phyloP scores from a whole-genome alignment of 139 green algal species.

The Dunaliella sp. region DNA sequence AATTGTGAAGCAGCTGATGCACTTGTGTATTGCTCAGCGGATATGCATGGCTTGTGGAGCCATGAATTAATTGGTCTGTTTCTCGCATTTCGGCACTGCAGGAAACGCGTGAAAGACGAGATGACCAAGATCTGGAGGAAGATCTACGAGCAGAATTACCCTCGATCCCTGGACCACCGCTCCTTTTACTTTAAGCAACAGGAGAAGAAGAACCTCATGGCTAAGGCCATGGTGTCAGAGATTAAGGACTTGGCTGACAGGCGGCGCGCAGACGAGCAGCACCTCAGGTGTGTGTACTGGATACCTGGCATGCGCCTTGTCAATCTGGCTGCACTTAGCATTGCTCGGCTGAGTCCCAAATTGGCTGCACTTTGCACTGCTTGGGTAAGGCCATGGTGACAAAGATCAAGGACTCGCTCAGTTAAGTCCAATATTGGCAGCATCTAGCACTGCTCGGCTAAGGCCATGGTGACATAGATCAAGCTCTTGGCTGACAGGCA shows the following conservation, averaged over 20 bases:
- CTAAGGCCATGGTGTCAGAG: conserved; percentile 86
- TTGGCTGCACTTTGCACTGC: too few relatives aligned
- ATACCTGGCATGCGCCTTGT: too few relatives aligned
- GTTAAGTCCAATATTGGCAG: too few relatives aligned
- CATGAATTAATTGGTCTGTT: background rate
- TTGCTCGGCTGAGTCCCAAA: too few relatives aligned
- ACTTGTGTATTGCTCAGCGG: too few relatives aligned
- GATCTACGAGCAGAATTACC: conserved; percentile 96
- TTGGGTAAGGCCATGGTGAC: conserved; percentile 81
- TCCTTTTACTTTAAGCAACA: conserved; percentile 99
- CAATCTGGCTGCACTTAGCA: too few relatives aligned
- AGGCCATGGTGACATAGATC: conserved; percentile 87
- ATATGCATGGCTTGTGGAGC: background rate
- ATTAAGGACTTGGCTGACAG: conserved; percentile 86
- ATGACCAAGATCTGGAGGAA: conserved; percentile 84
- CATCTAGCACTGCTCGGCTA: conserved; percentile 82
- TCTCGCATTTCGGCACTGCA: conserved; percentile 10
- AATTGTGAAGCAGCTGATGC: too few relatives aligned
- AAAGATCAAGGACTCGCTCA: conserved; percentile 92
- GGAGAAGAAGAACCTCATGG: conserved; percentile 92
- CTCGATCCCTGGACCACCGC: conserved; percentile 97
- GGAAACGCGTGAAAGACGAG: conserved; percentile 59
- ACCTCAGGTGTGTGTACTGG: conserved; percentile 24
- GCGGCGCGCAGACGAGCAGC: conserved; percentile 47
- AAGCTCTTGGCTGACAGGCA: conserved; percentile 81